Conservation (phyloP, 2,329 filamentous ascomycete genomes). For the Tolypocladium sp. region DNA sequence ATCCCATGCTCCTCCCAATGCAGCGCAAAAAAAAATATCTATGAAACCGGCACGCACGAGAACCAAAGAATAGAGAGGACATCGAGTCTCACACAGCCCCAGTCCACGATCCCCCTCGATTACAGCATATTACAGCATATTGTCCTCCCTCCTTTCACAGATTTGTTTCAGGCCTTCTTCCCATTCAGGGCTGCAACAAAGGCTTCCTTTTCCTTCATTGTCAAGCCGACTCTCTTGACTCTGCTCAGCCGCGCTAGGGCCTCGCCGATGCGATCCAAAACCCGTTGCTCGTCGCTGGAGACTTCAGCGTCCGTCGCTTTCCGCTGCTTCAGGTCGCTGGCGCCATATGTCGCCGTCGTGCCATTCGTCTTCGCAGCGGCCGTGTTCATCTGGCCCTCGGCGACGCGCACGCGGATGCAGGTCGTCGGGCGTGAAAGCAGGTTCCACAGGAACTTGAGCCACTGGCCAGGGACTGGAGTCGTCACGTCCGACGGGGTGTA, state of each 20-base stretch:
- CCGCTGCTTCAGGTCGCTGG: constrained; percentile 17
- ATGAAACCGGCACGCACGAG: neutral
- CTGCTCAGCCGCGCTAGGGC: constrained; percentile 78
- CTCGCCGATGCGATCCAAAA: constrained; percentile 75
- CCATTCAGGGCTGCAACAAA: constrained; percentile 64
- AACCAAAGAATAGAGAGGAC: neutral
- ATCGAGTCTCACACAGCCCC: neutral
- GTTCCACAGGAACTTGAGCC: constrained; percentile 71
- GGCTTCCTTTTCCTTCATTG: constrained; percentile 69
- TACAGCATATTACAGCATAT: neutral
- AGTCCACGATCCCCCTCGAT: neutral
- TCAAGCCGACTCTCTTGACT: constrained; percentile 81
- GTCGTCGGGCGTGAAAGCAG: constrained; percentile 79
- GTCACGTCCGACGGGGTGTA: constrained; percentile 87
- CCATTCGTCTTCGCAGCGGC: constrained; percentile 27
- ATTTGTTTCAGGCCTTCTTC: constrained; percentile 14
- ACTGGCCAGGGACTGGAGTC: constrained; percentile 73
- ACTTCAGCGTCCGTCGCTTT: constrained; percentile 16
- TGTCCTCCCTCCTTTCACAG: neutral
- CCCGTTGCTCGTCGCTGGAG: constrained; percentile 50
- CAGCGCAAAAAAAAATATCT: neutral
- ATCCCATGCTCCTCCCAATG: neutral
- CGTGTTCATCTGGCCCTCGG: constrained; percentile 57
- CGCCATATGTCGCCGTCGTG: constrained; percentile 13
- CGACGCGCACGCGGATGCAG: constrained; percentile 83